Evolutionary conservation across 2,329 filamentous ascomycete genomes (phyloP), one percentile per base, ranked within the genome.

Genomic region (Aspergillus japonicus): DNA sequence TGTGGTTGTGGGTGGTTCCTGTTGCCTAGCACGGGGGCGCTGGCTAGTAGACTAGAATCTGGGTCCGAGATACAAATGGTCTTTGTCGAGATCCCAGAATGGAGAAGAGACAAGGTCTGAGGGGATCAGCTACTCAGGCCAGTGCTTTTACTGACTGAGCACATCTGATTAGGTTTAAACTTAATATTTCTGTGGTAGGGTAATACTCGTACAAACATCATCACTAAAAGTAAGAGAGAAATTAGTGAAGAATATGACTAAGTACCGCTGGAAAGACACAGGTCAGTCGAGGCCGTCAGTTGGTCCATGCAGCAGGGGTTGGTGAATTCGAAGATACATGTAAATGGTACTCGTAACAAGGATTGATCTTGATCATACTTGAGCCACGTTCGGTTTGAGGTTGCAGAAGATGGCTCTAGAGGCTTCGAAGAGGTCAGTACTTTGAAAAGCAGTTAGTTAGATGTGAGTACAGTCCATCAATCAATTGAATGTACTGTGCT

Each of bases 1-100:
- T 55, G 53, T 54, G 52, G 52, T 4, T 33, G 52, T 54, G 52
- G 52, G 35, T 48, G 52, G 24, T 48, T 44, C 16, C 39, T 42
- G 16, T 8, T 16, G 39, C 39, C 39, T 44, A 44, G n/a, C 16
- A 44, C 16, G 39, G 16, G 16, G 39, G 14, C 11, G 33, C 12
- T 35, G 26, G 26, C 26, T 29, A 29, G 26, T 12, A 35, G 14
- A 16, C 39, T 42, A 54, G 26, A 47, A 39, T 47, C 52, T 54
- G 35, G 35, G 39, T 19, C 16, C 39, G 11, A 5, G 33, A 12
- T 35, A 5, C 26, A 29, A 35, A 35, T 35, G 33, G 24, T 31
- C 29, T 29, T 51, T 51, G 49, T 51, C 24, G 33, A 53, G 50
- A 23, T 23, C 39, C 5, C 16, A 24, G 10, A 35, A 11, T 29